These are phyloP conservation scores for Diaporthe amygdali DNA, from an alignment of 2,329 filamentous ascomycete species.

Conservation along the genomic window DNA sequence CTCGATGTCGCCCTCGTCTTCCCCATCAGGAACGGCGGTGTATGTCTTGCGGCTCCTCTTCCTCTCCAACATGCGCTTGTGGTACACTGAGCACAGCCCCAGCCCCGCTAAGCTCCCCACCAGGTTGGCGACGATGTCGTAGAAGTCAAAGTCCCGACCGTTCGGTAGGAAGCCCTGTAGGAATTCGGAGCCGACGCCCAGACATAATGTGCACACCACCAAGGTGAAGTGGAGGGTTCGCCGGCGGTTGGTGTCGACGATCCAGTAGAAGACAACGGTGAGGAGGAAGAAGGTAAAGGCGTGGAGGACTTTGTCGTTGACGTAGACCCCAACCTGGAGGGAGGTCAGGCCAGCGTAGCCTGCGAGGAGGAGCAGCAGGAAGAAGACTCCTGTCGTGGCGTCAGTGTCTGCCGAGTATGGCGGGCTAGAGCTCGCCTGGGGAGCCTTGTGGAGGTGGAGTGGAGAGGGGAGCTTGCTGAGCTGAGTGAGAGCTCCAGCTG, in stretches of 20 bases:
- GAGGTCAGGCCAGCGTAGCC: constrained; percentile 81
- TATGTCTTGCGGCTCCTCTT: constrained; percentile 78
- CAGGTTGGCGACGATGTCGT: constrained; percentile 88
- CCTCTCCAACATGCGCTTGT: constrained; percentile 92
- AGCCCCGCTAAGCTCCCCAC: constrained; percentile 76
- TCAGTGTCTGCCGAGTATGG: constrained; percentile 8
- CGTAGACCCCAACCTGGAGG: constrained; percentile 57
- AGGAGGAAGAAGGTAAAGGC: constrained; percentile 88
- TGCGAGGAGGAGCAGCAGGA: constrained; percentile 73
- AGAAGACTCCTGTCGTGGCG: constrained; percentile 63
- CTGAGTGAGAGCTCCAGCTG: constrained; percentile 42
- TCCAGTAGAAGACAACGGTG: constrained; percentile 93
- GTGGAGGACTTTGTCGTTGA: constrained; percentile 93
- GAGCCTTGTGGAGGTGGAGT: background rate
- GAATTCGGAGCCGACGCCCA: constrained; percentile 78
- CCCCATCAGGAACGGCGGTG: constrained; percentile 66
- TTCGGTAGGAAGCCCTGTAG: constrained; percentile 78
- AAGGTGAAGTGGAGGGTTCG: constrained; percentile 85
- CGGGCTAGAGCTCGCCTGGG: background rate
- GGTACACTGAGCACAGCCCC: constrained; percentile 85
- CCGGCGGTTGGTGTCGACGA: constrained; percentile 87
- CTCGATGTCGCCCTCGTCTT: constrained; percentile 67
- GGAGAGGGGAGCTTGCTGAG: background rate
- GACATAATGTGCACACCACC: constrained; percentile 73
- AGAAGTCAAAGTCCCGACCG: constrained; percentile 74